Percentiles rank a stretch among this genome's conserved stretches.
Evolutionary conservation across 1,139 yeast genomes (phyloP).

Genomic region (Sugiyamaella japonica): DNA sequence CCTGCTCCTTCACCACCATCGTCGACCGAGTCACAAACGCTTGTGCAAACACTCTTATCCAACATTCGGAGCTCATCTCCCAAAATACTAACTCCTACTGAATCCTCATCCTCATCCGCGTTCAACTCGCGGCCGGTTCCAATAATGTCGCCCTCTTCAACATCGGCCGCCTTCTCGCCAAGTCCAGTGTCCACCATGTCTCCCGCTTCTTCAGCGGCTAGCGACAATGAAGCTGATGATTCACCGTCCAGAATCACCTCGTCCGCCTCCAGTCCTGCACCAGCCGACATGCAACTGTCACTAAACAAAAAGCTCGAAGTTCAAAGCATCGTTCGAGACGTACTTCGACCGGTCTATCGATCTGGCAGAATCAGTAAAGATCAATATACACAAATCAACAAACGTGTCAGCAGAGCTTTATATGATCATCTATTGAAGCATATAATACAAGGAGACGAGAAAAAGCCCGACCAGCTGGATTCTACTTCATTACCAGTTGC

Average conservation of each 20-base stretch:
- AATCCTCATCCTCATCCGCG: slow-evolving; percentile 3
- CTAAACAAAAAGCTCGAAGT: slow-evolving; percentile 51
- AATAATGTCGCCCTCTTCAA: slow-evolving; percentile 11
- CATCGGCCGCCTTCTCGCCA: slow-evolving; percentile 8
- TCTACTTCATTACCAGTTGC: not conserved
- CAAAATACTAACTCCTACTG: not conserved
- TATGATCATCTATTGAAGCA: slow-evolving; percentile 34
- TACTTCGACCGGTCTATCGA: slow-evolving; percentile 51
- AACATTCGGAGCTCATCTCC: slow-evolving; percentile 28
- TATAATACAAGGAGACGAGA: not conserved
- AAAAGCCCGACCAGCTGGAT: slow-evolving; percentile 2
- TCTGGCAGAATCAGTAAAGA: slow-evolving; percentile 44
- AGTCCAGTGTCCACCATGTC: slow-evolving; percentile 18
- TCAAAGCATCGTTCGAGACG: slow-evolving; percentile 54
- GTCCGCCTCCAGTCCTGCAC: slow-evolving; percentile 16
- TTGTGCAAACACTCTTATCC: slow-evolving; percentile 30
- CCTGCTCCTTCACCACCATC: slow-evolving; percentile 7
- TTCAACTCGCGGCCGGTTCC: slow-evolving; percentile 1
- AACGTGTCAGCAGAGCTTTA: slow-evolving; percentile 45
- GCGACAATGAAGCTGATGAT: slow-evolving; percentile 10
- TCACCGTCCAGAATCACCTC: slow-evolving; percentile 5
- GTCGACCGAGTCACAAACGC: slow-evolving; percentile 15
- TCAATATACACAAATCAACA: slow-evolving; percentile 50
- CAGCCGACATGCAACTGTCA: slow-evolving; percentile 34
- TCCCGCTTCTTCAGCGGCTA: slow-evolving; percentile 10